Base-by-base conservation (phyloP, 371 early-diverging fungal genomes). In the Mucor saturninus region DNA sequence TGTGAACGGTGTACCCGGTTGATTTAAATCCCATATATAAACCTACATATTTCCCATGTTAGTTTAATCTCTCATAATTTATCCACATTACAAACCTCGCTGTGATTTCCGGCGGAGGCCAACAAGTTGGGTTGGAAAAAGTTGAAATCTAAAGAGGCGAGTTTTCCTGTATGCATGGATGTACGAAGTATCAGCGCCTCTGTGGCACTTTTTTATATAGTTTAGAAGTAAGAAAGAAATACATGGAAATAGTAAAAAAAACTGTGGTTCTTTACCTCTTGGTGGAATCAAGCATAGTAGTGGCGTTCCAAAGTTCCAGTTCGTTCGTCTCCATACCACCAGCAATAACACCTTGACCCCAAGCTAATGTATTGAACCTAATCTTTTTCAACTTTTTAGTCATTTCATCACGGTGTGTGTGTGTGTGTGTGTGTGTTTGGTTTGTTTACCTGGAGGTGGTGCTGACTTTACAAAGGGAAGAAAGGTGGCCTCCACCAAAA, bases 291-390 rank as follows among this genome's bases (percentile, higher is more conserved):
- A 96, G 89, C 21, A 21, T 21, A 21, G 21, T 21, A 21, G 21
- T 21, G 21, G 21, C 21, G 78, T 95, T 86, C 93, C 94, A 97
- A 26, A 97, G 76, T 51, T 86, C 86, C 40, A 98, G 79, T 62
- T 95, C 93, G 39, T 98, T 97, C 75, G 90, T 94, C 72, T 97
- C 97, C 87, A 95, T 86, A 49, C 98, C 99, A 64, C 96, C 95
- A 3, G 94, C 99, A 61, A 98, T 79, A 5, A 96, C 77, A 61
- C 97, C 97, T 54, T 86, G 79, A 49, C 88, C 85, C 97, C 98
- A 98, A 29, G 90, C 93, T 52, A 97, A 76, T 2, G 95, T 92
- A 74, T 96, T 93, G 62, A 80, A 80, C 68, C 81, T 77, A 40
- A 3, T 26, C 32, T 6, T 13, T 10, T 30, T 29, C n/a, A 30